Base-by-base conservation (phyloP, 495 filamentous ascomycete genomes). In the Amorphotheca resinae region DNA sequence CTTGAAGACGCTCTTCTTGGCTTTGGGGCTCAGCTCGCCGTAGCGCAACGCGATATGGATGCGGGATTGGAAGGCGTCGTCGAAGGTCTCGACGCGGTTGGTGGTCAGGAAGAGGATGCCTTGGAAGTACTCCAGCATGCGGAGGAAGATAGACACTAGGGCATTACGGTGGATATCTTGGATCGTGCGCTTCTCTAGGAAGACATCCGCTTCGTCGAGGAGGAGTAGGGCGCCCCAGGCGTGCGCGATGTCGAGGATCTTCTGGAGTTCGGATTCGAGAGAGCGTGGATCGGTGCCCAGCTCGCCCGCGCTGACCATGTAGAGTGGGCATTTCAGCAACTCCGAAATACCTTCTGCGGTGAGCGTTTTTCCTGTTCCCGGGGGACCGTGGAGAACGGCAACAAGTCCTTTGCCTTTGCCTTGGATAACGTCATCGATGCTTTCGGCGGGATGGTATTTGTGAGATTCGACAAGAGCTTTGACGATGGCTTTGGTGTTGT, bases 331-430 rank as follows among this genome's bases (percentile, higher is more conserved):
- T 52, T 80, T 76, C 31, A 93, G 74, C 3, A 87, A 70, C 56
- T 91, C 87, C 2, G 80, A 80, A 47, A 95, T 91, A 12, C 82
- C 80, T 53, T 93, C 87, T 3, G 84, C 87, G 0, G 87, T 93
- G 2, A 95, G 68, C 0, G 87, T 93, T 66, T 94, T 94, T 35
- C 87, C 87, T 1, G 84, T 87, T 18, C 86, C 85, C 0, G 85
- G 84, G 11, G 86, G 84, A 0, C 87, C 87, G 42, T 87, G 83
- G 0, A 89, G 70, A 1, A 89, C 80, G 17, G 63, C 34, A 71
- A 85, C 82, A 4, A 87, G 72, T 9, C 82, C 83, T 40, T 77
- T 74, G 35, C 82, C 83, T 50, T 86, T 87, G 50, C 83, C 83
- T 53, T 80, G 76, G 34, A 87, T 84, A 21, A 87, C 77, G 51